phyloP scores from a whole-genome alignment of 2,329 filamentous ascomycete genomes.

The Zymoseptoria ardabiliae region DNA sequence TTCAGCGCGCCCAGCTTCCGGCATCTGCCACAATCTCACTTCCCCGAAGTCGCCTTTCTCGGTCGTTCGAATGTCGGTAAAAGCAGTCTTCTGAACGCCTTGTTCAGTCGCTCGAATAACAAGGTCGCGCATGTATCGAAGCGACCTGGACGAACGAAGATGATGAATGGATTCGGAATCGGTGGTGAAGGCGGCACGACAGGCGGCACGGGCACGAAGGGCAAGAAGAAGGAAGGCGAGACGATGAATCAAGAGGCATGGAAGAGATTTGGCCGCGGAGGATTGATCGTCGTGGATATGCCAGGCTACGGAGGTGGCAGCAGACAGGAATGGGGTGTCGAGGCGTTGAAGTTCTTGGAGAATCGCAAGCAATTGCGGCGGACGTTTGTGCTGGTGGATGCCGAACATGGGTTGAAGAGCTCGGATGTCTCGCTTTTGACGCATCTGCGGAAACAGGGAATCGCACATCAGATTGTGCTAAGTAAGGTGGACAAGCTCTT shows the following conservation, averaged over 20 bases:
- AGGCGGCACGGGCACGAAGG: constrained; percentile 11
- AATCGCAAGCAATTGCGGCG: constrained; percentile 55
- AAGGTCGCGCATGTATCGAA: constrained; percentile 50
- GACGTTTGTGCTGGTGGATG: constrained; percentile 59
- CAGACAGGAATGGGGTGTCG: constrained; percentile 54
- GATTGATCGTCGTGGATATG: constrained; percentile 59
- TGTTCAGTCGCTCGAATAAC: constrained; percentile 40
- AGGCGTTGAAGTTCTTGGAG: constrained; percentile 62
- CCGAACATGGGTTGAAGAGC: constrained; percentile 56
- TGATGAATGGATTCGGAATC: constrained; percentile 60
- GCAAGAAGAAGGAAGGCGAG: constrained; percentile 29
- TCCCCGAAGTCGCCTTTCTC: constrained; percentile 59
- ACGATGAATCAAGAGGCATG: constrained; percentile 26
- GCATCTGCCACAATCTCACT: constrained; percentile 45
- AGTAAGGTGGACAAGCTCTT: constrained; percentile 58
- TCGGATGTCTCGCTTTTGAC: constrained; percentile 52
- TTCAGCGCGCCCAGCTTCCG: constrained; percentile 56
- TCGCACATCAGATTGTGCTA: constrained; percentile 59
- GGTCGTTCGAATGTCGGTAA: constrained; percentile 67
- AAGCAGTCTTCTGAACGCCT: constrained; percentile 57
- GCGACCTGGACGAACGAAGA: constrained; percentile 54
- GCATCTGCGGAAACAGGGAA: constrained; percentile 48
- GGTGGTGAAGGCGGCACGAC: constrained; percentile 30
- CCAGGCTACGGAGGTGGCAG: constrained; percentile 63
- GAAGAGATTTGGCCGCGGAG: constrained; percentile 31